Evolutionary conservation across 345 rosid species (phyloP).

Genomic region (Melaleuca quinquenervia): DNA sequence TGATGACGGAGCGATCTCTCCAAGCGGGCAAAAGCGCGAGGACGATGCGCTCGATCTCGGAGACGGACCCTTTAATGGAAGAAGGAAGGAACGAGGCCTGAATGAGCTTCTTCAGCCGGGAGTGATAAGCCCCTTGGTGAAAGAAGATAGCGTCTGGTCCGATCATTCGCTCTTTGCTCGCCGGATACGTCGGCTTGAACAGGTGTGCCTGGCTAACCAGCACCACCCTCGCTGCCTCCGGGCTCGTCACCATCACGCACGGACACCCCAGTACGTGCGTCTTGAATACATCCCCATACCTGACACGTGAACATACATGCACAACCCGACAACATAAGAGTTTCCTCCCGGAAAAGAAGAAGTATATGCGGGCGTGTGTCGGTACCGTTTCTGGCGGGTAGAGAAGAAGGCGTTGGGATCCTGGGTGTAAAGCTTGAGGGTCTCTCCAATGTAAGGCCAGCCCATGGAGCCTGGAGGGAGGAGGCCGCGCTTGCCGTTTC

Average conservation of each 20-base stretch:
- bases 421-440: constrained; percentile 74
- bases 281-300: constrained; percentile 84
- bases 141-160: constrained; percentile 84
- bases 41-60: constrained; percentile 64
- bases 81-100: constrained; percentile 68
- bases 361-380: neutral
- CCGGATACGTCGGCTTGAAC: constrained; percentile 89
- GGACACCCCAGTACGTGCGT: constrained; percentile 92
- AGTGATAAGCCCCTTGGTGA: constrained; percentile 80
- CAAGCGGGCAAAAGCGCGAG: constrained; percentile 42
- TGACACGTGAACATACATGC: neutral
- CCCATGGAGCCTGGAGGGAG: constrained; percentile 96
- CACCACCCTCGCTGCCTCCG: constrained; percentile 65
- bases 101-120: constrained; percentile 58
- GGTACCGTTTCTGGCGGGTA: constrained; percentile 51
- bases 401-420: constrained; percentile 82
- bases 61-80: constrained; percentile 49
- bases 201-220: constrained; percentile 59
- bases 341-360: neutral
- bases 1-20: constrained; percentile 35
- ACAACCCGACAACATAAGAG: neutral
- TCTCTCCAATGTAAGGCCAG: constrained; percentile 93
- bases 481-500: constrained; percentile 15
- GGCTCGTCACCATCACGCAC: constrained; percentile 92
- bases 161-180: constrained; percentile 81